A percentile compares a stretch with the other conserved stretches of the same genome.
Evolutionary conservation across 2,329 filamentous ascomycete species (phyloP).

Genomic region (Grosmannia serpens): DNA sequence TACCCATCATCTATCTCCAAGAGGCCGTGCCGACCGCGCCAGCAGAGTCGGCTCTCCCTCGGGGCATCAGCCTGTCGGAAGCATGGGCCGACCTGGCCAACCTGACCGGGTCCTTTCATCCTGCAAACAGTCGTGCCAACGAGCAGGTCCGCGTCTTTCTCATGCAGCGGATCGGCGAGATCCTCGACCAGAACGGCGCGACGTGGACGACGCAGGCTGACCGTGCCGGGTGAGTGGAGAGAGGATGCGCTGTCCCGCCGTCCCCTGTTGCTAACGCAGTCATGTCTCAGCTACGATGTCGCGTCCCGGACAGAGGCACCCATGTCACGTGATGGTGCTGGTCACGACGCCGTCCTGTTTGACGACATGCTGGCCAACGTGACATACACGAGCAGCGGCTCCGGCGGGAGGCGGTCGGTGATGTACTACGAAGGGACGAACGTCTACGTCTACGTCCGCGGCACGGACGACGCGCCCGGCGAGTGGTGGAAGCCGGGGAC

Average conservation of each 20-base stretch:
- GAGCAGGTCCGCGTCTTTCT: constrained; percentile 71
- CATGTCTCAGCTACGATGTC: background rate
- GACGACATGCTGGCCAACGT: constrained; percentile 71
- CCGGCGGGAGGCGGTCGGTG: constrained; percentile 19
- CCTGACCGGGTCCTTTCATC: constrained; percentile 68
- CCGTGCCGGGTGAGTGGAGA: background rate
- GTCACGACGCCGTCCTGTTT: constrained; percentile 45
- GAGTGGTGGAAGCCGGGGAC: constrained; percentile 52
- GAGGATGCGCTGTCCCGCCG: background rate
- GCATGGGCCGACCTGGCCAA: constrained; percentile 76
- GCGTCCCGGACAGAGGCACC: background rate
- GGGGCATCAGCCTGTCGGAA: constrained; percentile 68
- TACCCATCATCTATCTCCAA: constrained; percentile 62
- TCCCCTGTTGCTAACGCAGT: background rate
- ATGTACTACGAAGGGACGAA: constrained; percentile 92
- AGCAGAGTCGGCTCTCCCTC: constrained; percentile 30
- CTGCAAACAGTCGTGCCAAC: constrained; percentile 78
- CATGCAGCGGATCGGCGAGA: constrained; percentile 56
- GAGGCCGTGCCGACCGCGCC: constrained; percentile 62
- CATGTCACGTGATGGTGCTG: constrained; percentile 11
- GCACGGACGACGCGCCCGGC: constrained; percentile 59
- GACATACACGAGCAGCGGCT: constrained; percentile 42
- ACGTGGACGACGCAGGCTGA: constrained; percentile 29
- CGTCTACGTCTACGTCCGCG: constrained; percentile 82
- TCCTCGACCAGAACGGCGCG: constrained; percentile 51